Conservation (phyloP, 176 grass and related monocot genomes). For the Cenchrus americanus region DNA sequence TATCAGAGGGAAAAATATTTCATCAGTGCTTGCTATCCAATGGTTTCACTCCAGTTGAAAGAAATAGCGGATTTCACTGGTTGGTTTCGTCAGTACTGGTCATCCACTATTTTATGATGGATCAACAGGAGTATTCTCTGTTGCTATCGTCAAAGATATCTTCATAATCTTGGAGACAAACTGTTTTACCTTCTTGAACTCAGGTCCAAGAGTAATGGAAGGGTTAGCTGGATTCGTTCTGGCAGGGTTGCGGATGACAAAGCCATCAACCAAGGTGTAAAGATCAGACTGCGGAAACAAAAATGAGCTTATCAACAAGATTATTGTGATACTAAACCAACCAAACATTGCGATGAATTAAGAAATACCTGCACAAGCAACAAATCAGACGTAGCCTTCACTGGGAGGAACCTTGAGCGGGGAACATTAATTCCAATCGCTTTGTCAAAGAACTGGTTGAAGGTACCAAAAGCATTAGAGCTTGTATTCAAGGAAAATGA, state of each 20-base stretch:
- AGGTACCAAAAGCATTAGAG: slow-evolving; percentile 25
- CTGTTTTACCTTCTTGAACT: slow-evolving; percentile 87
- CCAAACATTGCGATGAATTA: slow-evolving; percentile 10
- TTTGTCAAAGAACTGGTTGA: slow-evolving; percentile 86
- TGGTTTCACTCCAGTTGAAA: neutral
- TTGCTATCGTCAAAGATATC: neutral
- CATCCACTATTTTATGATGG: neutral
- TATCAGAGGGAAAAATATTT: neutral
- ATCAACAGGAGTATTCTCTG: neutral
- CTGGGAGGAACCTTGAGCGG: slow-evolving; percentile 87
- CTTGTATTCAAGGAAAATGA: neutral
- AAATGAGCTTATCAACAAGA: slow-evolving; percentile 33
- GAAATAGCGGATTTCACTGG: neutral
- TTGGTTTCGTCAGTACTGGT: neutral
- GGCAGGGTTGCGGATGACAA: slow-evolving; percentile 84
- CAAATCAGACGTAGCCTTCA: slow-evolving; percentile 98
- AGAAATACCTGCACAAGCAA: slow-evolving; percentile 92
- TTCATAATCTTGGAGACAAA: slow-evolving; percentile 13
- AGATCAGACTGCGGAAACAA: slow-evolving; percentile 80
- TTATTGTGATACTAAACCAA: slow-evolving; percentile 20
- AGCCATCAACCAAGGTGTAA: slow-evolving; percentile 95
- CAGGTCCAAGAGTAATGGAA: slow-evolving; percentile 87
- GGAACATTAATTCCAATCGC: slow-evolving; percentile 90
- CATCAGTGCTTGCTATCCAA: neutral
- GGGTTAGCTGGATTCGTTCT: slow-evolving; percentile 84